Base-by-base conservation (phyloP, 2,329 filamentous ascomycete species). In the Colletotrichum navitas region DNA sequence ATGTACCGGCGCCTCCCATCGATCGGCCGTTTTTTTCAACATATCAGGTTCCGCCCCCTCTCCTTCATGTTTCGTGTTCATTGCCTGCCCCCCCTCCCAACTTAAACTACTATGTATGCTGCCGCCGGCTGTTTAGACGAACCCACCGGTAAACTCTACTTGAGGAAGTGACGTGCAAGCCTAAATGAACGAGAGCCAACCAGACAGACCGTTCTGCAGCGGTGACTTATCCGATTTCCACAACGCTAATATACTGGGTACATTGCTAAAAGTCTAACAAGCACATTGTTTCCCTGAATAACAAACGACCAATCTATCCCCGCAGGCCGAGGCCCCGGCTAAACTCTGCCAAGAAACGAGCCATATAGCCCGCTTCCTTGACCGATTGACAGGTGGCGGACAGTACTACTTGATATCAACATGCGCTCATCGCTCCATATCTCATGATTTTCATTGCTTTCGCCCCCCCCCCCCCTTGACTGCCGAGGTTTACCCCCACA, bases 1-100 rank as follows among this genome's bases (percentile, higher is more conserved):
- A 16, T 63, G 36, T 63, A 59, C 24, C 36, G 43, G 24, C 29
- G 49, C 54, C 59, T 59, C 69, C 69, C 65, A 61, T 64, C 54
- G 47, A 69, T 69, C 69, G 65, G 59, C 69, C 21, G 12, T 41
- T 41, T 41, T 41, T 41, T 59, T 41, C 3, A n/a, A 24, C 49
- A 45, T 21, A 36, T 26, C 61, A 14, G 60, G 47, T 47, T 26
- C 47, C n/a, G 21, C 21, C 41, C 51, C 29, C 51, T 52, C 18
- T 55, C 52, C 69, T 72, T 60, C 69, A 69, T 56, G 69, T 69
- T 72, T 64, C 66, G 65, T 32, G 52, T 34, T 49, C 36, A 72
- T 69, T 69, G 39, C 34, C 47, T 16, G 16, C 41, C 55, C 1
- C 45, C 51, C 26, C 54, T 41, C 12, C 49, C 16, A 54, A 12